Evolutionary conservation across 768 basidiomycete genomes (phyloP).

Genomic region (Mycena filopes): DNA sequence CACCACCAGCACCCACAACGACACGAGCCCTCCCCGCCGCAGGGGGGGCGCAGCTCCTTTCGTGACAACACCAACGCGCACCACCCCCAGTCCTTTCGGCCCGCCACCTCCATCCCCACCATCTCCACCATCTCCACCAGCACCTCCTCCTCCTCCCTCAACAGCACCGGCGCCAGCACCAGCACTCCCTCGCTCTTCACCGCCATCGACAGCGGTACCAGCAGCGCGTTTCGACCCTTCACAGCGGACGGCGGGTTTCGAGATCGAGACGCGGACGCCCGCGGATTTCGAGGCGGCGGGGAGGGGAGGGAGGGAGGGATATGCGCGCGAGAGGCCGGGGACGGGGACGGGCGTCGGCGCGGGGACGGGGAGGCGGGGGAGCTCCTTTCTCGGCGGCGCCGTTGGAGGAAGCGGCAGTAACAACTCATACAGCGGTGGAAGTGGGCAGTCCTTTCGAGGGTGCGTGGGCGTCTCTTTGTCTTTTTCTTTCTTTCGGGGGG

Average conservation of each 20-base stretch:
- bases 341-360: not conserved
- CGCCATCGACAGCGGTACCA: slow-evolving; percentile 13
- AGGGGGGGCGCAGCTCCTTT: slow-evolving; percentile 4
- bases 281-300: not conserved
- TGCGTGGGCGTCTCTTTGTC: not conserved
- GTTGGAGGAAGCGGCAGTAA: not conserved
- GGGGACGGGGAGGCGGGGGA: no score
- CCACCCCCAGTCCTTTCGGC: slow-evolving; percentile 3
- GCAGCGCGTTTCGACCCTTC: not conserved
- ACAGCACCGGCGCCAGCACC: slow-evolving; percentile 1
- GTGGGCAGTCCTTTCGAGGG: slow-evolving; percentile 30
- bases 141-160: slow-evolving; percentile 11
- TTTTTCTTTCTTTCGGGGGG: not conserved
- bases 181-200: slow-evolving; percentile 25
- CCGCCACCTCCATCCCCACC: not conserved
- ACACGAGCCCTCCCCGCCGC: slow-evolving; percentile 22
- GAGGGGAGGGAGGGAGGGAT: no score
- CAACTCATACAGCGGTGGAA: slow-evolving; percentile 24
- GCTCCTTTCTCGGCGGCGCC: slow-evolving; percentile 36
- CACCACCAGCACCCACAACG: not conserved
- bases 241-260: not conserved
- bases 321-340: not conserved
- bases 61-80: no score
- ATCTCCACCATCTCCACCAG: not conserved
- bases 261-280: not conserved